phyloP scores from a whole-genome alignment of 495 filamentous ascomycete species.

The Penicillium goetzii region DNA sequence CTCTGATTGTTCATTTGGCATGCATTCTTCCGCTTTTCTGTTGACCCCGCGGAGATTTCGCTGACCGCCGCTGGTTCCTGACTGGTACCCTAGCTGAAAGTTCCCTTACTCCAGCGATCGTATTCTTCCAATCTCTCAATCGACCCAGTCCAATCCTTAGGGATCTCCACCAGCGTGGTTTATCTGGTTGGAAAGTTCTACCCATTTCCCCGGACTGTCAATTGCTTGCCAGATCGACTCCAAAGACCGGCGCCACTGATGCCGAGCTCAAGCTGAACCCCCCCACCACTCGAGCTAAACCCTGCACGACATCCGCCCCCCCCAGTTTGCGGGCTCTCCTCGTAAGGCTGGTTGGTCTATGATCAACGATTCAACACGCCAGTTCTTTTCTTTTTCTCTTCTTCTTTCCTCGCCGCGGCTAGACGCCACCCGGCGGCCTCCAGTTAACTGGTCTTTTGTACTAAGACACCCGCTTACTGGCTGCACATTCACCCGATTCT shows the following conservation, averaged over 20 bases:
- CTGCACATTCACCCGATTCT: background rate
- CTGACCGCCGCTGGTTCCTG: slow-evolving; percentile 1
- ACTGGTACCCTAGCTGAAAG: background rate
- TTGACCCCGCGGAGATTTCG: background rate
- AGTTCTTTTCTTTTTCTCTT: background rate
- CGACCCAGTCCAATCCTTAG: background rate
- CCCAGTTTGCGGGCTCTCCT: slow-evolving; percentile 5
- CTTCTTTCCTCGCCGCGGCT: background rate
- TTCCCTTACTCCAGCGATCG: background rate
- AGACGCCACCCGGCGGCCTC: background rate
- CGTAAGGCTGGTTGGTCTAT: slow-evolving; percentile 7
- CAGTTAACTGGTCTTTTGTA: background rate
- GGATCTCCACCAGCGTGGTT: background rate
- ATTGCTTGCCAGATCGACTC: slow-evolving; percentile 11
- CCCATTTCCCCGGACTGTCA: background rate
- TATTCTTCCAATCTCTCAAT: background rate
- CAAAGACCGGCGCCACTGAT: slow-evolving; percentile 35
- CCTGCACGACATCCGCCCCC: slow-evolving; percentile 33
- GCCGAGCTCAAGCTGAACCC: slow-evolving; percentile 27
- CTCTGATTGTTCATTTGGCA: background rate
- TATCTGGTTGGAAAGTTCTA: background rate
- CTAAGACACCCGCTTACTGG: background rate
- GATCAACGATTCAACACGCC: background rate
- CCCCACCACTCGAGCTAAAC: slow-evolving; percentile 29
- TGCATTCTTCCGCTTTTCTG: background rate